phyloP scores from a whole-genome alignment of 2,329 filamentous ascomycete genomes.

The Coniochaeta sp. region DNA sequence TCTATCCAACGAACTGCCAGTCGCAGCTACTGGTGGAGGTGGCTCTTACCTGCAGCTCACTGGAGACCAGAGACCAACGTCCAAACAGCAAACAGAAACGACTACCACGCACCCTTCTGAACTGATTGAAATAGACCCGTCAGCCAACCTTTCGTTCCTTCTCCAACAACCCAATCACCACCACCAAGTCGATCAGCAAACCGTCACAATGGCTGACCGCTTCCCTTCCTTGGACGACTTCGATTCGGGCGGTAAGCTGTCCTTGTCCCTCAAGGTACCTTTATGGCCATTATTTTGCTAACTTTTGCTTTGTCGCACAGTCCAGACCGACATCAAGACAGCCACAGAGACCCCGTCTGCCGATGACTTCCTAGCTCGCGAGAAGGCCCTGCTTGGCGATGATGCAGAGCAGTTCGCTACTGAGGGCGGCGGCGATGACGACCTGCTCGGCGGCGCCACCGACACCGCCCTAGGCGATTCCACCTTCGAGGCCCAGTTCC shows the following conservation, averaged over 20 bases:
- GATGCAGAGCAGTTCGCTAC: conserved; percentile 88
- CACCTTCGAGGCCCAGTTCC: conserved; percentile 83
- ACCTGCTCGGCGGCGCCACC: conserved; percentile 60
- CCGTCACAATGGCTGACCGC: conserved; percentile 60
- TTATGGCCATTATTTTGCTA: not conserved
- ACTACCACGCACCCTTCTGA: not conserved
- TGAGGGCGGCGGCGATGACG: conserved; percentile 58
- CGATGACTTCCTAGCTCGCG: conserved; percentile 84
- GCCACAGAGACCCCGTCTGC: conserved; percentile 52
- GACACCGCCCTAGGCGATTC: conserved; percentile 35
- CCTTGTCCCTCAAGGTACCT: not conserved
- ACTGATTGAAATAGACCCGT: not conserved
- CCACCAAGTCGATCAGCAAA: not conserved
- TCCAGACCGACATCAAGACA: conserved; percentile 59
- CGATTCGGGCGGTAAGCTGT: conserved; percentile 51
- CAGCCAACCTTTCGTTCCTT: not conserved
- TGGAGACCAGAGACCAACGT: not conserved
- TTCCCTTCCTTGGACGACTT: conserved; percentile 78
- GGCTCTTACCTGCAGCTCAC: not conserved
- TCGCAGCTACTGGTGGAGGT: no score
- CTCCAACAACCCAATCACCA: not conserved
- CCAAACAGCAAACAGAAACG: not conserved
- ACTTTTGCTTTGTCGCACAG: conserved; percentile 35
- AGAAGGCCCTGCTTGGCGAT: conserved; percentile 84
- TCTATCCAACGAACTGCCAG: not conserved